A percentile compares a stretch with the other conserved stretches of the same genome.
Conservation (phyloP, 2,329 filamentous ascomycete genomes). For the Ascochyta lentis region DNA sequence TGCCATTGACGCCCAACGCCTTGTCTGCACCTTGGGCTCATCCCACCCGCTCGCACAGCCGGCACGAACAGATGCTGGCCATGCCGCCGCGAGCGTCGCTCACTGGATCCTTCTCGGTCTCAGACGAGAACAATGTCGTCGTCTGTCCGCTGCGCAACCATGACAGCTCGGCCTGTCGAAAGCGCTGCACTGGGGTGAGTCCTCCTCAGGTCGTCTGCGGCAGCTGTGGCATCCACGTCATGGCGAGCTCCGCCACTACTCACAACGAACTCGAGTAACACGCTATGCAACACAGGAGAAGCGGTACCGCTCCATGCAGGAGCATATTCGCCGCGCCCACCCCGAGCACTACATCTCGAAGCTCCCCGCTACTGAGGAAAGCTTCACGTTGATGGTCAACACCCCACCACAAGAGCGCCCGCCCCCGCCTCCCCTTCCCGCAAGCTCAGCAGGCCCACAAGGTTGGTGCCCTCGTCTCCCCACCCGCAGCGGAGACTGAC, state of each 20-base stretch:
- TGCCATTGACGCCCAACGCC: slow-evolving; percentile 19
- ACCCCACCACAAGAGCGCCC: slow-evolving; percentile 79
- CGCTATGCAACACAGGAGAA: slow-evolving; percentile 71
- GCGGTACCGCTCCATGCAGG: slow-evolving; percentile 97
- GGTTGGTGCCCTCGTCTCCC: slow-evolving; percentile 40
- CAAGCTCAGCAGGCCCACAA: slow-evolving; percentile 46
- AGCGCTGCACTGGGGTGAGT: slow-evolving; percentile 98
- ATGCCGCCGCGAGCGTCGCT: slow-evolving; percentile 91
- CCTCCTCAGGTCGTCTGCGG: slow-evolving; percentile 21
- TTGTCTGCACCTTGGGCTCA: slow-evolving; percentile 4
- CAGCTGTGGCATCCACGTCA: slow-evolving; percentile 27
- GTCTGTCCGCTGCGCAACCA: slow-evolving; percentile 95
- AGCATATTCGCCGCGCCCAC: slow-evolving; percentile 97
- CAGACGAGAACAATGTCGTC: slow-evolving; percentile 93
- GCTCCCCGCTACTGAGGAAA: slow-evolving; percentile 94
- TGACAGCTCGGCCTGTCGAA: slow-evolving; percentile 95
- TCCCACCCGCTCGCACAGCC: slow-evolving; percentile 13
- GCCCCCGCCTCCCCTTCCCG: slow-evolving; percentile 57
- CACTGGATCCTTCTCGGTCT: slow-evolving; percentile 89
- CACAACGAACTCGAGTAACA: slow-evolving; percentile 37
- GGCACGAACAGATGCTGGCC: slow-evolving; percentile 55
- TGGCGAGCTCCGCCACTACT: slow-evolving; percentile 19
- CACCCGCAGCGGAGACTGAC: slow-evolving; percentile 44
- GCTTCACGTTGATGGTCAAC: slow-evolving; percentile 95
- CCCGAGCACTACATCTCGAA: slow-evolving; percentile 97